phyloP scores from a whole-genome alignment of 2,329 filamentous ascomycete species.

The Leptographium galeiforme region DNA sequence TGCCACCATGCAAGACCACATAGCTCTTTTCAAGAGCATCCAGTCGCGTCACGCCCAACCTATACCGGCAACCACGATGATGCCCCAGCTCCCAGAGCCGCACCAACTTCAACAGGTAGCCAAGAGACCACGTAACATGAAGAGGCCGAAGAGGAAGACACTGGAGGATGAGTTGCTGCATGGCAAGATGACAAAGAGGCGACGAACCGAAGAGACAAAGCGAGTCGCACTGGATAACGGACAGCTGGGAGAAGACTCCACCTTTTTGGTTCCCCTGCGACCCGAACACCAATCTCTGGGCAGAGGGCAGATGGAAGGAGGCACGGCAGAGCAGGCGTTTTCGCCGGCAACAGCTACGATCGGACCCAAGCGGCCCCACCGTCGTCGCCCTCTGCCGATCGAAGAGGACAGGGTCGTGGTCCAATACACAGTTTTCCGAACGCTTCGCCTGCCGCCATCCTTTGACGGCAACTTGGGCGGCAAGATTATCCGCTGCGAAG shows the following conservation, averaged over 20 bases:
- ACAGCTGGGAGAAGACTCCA: background rate
- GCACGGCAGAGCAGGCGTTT: background rate
- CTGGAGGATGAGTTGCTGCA: too few species aligned
- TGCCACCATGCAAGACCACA: background rate
- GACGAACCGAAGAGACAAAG: background rate
- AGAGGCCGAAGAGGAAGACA: background rate
- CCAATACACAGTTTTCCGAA: conserved; percentile 10
- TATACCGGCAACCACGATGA: background rate
- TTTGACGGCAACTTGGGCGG: background rate
- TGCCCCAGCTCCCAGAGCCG: background rate
- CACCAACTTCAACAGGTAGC: background rate
- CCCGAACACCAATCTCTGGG: too few species aligned
- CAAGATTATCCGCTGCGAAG: conserved; percentile 1
- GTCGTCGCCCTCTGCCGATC: background rate
- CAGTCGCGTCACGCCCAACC: background rate
- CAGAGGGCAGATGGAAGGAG: too few species aligned
- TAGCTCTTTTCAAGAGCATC: background rate
- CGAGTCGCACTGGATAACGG: too few species aligned
- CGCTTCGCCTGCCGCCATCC: background rate
- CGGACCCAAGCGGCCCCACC: background rate
- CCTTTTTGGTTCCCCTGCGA: too few species aligned
- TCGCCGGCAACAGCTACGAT: background rate
- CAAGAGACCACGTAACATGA: background rate
- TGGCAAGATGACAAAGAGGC: background rate
- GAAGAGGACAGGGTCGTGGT: conserved; percentile 2